Conservation (phyloP, 1,284 basidiomycete species). For the Austroboletus niveus region DNA sequence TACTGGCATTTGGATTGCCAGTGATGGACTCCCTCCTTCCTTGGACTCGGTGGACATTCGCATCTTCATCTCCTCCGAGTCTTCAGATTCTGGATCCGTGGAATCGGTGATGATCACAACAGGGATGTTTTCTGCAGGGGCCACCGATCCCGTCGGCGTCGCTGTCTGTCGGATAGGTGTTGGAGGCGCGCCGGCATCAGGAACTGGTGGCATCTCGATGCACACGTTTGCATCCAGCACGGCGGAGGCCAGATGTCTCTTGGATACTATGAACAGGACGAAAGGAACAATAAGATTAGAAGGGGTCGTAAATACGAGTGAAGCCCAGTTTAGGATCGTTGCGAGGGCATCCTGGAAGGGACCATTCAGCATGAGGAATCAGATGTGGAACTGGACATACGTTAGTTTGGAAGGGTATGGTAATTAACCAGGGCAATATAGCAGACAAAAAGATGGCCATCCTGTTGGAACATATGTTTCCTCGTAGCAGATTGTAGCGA, state of each 20-base stretch:
- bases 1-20: constrained; percentile 15
- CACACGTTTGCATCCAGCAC: constrained; percentile 14
- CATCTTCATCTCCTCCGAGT: constrained; percentile 7
- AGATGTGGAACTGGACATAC: constrained; percentile 8
- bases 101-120: constrained; percentile 20
- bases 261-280: constrained; percentile 21
- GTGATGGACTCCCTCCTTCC: background rate
- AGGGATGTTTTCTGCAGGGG: constrained; percentile 13
- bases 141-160: background rate
- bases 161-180: background rate
- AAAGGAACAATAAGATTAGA: constrained; percentile 25
- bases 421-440: constrained; percentile 22
- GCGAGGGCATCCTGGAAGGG: constrained; percentile 10
- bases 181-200: background rate
- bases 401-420: constrained; percentile 27
- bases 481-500: constrained; percentile 25
- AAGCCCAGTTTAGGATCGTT: constrained; percentile 25
- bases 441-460: constrained; percentile 26
- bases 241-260: constrained; percentile 19
- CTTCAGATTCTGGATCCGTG: background rate
- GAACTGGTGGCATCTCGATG: background rate
- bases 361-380: background rate
- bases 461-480: constrained; percentile 26
- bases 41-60: constrained; percentile 2
- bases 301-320: constrained; percentile 24